Base-by-base conservation (phyloP, 1,284 basidiomycete species). In the Leccinum angustisporum region DNA sequence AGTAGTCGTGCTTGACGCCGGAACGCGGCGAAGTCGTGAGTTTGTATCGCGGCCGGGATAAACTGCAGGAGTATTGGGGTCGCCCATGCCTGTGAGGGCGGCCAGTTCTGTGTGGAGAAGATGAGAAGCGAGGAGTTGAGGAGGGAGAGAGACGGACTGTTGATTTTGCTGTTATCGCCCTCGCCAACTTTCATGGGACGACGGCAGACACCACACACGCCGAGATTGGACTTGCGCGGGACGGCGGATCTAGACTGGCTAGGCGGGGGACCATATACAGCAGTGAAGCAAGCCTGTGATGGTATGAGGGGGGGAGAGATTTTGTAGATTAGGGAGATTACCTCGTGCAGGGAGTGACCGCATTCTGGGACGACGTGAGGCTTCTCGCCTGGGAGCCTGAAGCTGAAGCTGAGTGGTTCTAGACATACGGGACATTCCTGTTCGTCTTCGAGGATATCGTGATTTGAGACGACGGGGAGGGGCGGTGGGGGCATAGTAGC, bases 281-380 rank as follows among this genome's bases (percentile, higher is more conserved):
- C 92, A 9, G 88, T 92, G 74, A 97, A 98, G 77, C 96, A 98
- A 18, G 94, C 95, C 93, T 96, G 61, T n/a, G 61, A 18, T 38
- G 33, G 6, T 38, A 13, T 54, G n/a, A 57, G 61, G 54, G 34
- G 0, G 14, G 11, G 48, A 1, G 43, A 34, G 27, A 30, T 18
- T 33, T 21, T 14, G 40, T 0, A 5, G 38, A 56, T 58, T 43
- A 58, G 40, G 61, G 54, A 7, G 79, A 86, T 72, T 66, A 93
- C 94, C 80, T 97, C 91, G 77, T 97, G 97, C 27, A 99, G 85
- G 10, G 93, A 91, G 78, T 99, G 97, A n/a, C 97, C 95, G 70
- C 97, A 99, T 71, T 94, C 90, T 33, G 97, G 97, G 30, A 97
- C 90, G 61, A 99, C 91, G 72, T 98, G 95, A 1, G 96, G 94